Evolutionary conservation across 106 monocot species (phyloP).

Genomic region (Vanilla planifolia): DNA sequence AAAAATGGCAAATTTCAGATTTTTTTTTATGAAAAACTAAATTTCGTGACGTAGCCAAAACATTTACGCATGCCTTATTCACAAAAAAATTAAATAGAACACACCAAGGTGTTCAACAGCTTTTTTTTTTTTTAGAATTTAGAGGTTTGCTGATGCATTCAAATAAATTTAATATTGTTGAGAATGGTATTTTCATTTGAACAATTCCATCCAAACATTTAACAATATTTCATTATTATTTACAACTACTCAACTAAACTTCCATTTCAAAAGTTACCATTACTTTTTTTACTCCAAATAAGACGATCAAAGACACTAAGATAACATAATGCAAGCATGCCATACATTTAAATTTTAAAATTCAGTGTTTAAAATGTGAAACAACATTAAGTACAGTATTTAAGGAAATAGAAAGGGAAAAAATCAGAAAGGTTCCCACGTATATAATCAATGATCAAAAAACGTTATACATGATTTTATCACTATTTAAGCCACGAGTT

Average conservation of each 20-base stretch:
- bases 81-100: too few species aligned
- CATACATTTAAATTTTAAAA: not conserved
- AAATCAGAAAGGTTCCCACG: not conserved
- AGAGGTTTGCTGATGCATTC: too few species aligned
- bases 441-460: not conserved
- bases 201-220: not conserved
- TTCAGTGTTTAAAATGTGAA: not conserved
- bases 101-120: too few species aligned
- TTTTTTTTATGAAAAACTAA: too few species aligned
- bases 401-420: not conserved
- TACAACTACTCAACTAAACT: not conserved
- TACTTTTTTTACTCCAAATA: not conserved
- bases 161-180: too few species aligned
- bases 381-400: not conserved
- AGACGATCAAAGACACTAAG: not conserved
- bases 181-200: too few species aligned
- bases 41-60: too few species aligned
- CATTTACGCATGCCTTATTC: too few species aligned
- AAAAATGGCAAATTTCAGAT: too few species aligned
- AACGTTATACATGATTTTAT: not conserved
- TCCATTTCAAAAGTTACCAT: not conserved
- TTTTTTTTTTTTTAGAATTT: too few species aligned
- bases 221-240: not conserved
- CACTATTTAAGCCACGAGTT: not conserved
- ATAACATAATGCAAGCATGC: not conserved